These are phyloP conservation scores for Aspergillus ustus DNA, from an alignment of 2,329 filamentous ascomycete genomes.

Conservation along the genomic window DNA sequence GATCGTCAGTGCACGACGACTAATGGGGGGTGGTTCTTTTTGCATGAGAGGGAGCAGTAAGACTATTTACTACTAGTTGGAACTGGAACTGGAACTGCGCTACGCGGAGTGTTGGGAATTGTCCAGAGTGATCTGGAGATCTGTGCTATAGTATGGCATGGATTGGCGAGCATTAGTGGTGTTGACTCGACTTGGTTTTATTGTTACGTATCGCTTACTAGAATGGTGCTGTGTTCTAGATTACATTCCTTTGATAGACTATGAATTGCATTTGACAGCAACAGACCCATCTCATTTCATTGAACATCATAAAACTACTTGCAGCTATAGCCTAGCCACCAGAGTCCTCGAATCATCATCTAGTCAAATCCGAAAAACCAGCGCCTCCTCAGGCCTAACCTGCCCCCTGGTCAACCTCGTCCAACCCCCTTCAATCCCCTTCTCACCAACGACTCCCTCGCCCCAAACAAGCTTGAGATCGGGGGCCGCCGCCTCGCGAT, in stretches of 20 bases:
- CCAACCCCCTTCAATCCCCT: constrained; percentile 17
- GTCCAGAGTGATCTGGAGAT: too few species aligned
- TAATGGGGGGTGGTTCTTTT: constrained; percentile 10
- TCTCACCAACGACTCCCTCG: constrained; percentile 10
- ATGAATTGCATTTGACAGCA: neutral
- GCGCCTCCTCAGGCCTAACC: constrained; percentile 14
- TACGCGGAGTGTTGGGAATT: too few species aligned
- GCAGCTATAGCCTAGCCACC: too few species aligned
- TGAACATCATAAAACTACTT: too few species aligned
- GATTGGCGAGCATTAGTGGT: neutral
- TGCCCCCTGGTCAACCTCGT: constrained; percentile 4
- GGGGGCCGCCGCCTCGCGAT: neutral
- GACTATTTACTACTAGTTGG: too few species aligned
- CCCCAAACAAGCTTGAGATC: constrained; percentile 15
- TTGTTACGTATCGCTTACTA: neutral
- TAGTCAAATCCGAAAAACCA: neutral
- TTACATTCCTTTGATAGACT: neutral
- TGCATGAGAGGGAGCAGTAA: neutral
- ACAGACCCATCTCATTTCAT: too few species aligned
- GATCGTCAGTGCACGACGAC: constrained; percentile 2
- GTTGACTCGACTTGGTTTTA: neutral
- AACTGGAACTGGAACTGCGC: too few species aligned
- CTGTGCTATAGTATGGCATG: neutral
- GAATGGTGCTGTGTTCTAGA: neutral
- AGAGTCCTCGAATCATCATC: too few species aligned